Conservation (phyloP, 2,329 filamentous ascomycete genomes). For the Huntiella abstrusa region DNA sequence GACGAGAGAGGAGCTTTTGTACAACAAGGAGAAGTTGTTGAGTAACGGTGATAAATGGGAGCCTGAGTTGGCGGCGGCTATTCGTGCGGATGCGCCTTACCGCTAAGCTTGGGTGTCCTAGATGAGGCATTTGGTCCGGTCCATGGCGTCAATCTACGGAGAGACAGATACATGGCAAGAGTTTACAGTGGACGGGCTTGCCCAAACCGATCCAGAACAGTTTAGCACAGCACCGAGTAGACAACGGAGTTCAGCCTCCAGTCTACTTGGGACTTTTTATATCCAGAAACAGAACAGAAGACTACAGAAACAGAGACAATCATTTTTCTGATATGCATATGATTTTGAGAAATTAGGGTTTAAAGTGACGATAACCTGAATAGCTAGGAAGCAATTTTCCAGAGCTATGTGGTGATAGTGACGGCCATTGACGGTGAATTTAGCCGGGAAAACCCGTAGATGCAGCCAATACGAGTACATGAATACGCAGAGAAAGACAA, state of each 20-base stretch:
- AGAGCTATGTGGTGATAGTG: no score
- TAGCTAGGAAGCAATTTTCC: no score
- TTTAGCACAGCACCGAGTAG: not conserved
- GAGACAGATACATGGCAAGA: not conserved
- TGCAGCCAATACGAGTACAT: no score
- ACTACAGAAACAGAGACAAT: not conserved
- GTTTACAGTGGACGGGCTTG: no score
- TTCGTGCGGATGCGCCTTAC: constrained; percentile 85
- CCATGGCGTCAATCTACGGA: not conserved
- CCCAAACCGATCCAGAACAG: no score
- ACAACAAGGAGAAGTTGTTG: constrained; percentile 91
- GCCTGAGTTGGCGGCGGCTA: constrained; percentile 80
- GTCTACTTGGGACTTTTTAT: not conserved
- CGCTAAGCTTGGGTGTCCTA: constrained; percentile 31
- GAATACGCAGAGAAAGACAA: no score
- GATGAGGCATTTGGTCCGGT: constrained; percentile 1
- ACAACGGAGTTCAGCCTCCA: not conserved
- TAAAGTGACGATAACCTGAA: no score
- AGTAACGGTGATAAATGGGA: constrained; percentile 94
- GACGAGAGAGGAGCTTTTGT: constrained; percentile 78
- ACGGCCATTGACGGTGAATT: no score
- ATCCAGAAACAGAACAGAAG: not conserved
- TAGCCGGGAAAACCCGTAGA: no score
- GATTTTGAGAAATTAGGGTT: no score
- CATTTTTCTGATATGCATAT: not conserved